Percentiles rank a stretch among this genome's conserved stretches.
phyloP scores from a whole-genome alignment of 192 early-diverging fungal species.

The Coemansia sp. region DNA sequence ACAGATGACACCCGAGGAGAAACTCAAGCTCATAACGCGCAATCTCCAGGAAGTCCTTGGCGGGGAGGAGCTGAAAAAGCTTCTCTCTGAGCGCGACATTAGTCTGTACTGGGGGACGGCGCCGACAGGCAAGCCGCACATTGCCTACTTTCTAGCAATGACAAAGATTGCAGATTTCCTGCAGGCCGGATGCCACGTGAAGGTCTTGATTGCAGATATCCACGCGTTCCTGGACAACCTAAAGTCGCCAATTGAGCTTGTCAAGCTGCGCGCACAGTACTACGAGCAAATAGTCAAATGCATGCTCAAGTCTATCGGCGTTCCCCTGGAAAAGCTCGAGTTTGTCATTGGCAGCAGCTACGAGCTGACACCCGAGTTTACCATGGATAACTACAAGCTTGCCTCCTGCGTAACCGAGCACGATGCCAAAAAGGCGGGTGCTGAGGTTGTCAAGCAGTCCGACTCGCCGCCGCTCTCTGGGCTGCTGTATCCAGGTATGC shows the following conservation, averaged over 20 bases:
- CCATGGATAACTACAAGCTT: slow-evolving; percentile 89
- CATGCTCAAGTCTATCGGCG: slow-evolving; percentile 86
- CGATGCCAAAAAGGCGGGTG: slow-evolving; percentile 97
- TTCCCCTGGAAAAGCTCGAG: slow-evolving; percentile 85
- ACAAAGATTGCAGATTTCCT: slow-evolving; percentile 97
- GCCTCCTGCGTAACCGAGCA: slow-evolving; percentile 85
- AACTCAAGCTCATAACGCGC: slow-evolving; percentile 84
- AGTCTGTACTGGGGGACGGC: slow-evolving; percentile 98
- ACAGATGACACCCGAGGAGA: slow-evolving; percentile 56
- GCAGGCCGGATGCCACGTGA: slow-evolving; percentile 86
- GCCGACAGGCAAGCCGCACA: slow-evolving; percentile 91
- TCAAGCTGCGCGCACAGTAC: slow-evolving; percentile 85
- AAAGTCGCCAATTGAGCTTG: slow-evolving; percentile 93
- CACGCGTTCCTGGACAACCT: slow-evolving; percentile 99
- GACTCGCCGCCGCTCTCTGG: slow-evolving; percentile 84
- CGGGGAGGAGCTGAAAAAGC: slow-evolving; percentile 78
- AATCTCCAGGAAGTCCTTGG: slow-evolving; percentile 95
- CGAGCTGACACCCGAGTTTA: slow-evolving; percentile 86
- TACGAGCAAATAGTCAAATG: slow-evolving; percentile 91
- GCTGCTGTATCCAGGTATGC: slow-evolving; percentile 95
- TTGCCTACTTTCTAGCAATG: slow-evolving; percentile 98
- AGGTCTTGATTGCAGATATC: slow-evolving; percentile 89
- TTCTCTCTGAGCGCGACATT: slow-evolving; percentile 84
- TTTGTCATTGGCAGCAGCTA: slow-evolving; percentile 90
- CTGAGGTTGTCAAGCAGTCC: slow-evolving; percentile 98